Conservation (phyloP, 345 rosid genomes). For the Hypericum androsaemum region DNA sequence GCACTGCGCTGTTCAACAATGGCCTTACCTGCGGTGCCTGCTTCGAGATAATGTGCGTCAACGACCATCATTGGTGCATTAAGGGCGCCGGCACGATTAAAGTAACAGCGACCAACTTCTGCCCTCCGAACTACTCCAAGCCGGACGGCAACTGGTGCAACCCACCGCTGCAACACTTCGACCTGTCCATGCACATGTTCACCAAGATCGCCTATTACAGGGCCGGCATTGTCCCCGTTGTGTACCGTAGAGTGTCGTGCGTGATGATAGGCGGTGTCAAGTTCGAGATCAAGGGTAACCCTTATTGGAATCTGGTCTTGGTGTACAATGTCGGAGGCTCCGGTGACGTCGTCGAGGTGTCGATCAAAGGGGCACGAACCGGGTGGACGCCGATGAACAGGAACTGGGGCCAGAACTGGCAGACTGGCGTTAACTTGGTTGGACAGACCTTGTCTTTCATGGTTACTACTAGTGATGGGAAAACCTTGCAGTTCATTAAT, state of each 20-base stretch:
- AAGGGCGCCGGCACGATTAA: slow-evolving; percentile 29
- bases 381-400: slow-evolving; percentile 36
- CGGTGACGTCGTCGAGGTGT: slow-evolving; percentile 42
- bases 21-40: slow-evolving; percentile 64
- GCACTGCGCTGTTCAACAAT: slow-evolving; percentile 55
- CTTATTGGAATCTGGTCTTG: slow-evolving; percentile 49
- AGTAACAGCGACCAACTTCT: slow-evolving; percentile 53
- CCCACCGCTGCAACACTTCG: slow-evolving; percentile 41
- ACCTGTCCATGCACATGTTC: slow-evolving; percentile 36
- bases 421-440: slow-evolving; percentile 2
- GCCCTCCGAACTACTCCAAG: slow-evolving; percentile 40
- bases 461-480: slow-evolving; percentile 33
- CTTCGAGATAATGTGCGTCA: slow-evolving; percentile 39
- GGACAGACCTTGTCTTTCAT: slow-evolving; percentile 44
- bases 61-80: slow-evolving; percentile 49
- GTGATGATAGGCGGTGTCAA: slow-evolving; percentile 50
- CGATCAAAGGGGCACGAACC: slow-evolving; percentile 40
- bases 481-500: slow-evolving; percentile 16
- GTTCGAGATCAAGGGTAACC: slow-evolving; percentile 26
- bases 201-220: slow-evolving; percentile 15
- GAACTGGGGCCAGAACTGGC: slow-evolving; percentile 62
- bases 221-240: slow-evolving; percentile 35
- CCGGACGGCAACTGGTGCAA: slow-evolving; percentile 29
- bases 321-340: slow-evolving; percentile 73
- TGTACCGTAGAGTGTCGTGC: slow-evolving; percentile 33